These are phyloP conservation scores for Drechslerella coelobrocha DNA, from an alignment of 2,329 filamentous ascomycete genomes.

Conservation along the genomic window DNA sequence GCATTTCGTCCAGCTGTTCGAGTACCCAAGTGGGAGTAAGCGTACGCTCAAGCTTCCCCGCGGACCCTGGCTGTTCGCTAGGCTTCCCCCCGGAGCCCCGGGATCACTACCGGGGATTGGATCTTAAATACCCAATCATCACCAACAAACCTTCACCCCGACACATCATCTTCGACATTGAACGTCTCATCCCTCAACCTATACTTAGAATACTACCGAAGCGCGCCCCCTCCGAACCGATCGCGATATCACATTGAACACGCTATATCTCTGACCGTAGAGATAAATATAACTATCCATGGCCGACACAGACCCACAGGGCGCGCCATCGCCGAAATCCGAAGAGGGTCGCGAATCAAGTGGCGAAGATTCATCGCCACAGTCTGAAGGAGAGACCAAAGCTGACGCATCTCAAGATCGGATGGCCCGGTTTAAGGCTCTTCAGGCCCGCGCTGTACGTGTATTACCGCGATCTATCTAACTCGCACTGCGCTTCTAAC, in stretches of 20 bases:
- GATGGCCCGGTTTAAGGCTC: constrained; percentile 81
- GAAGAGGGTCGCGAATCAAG: constrained; percentile 42
- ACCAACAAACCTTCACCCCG: not conserved
- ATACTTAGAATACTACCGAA: constrained; percentile 3
- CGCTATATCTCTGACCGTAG: not conserved
- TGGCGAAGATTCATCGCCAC: constrained; percentile 41
- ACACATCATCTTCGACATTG: constrained; percentile 12
- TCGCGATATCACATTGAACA: not conserved
- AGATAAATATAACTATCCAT: constrained; percentile 25
- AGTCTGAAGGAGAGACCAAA: constrained; percentile 27
- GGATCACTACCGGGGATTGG: not conserved
- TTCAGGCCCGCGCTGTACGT: constrained; percentile 75
- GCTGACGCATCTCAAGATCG: constrained; percentile 66
- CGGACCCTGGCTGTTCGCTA: constrained; percentile 2
- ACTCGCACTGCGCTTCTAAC: constrained; percentile 40
- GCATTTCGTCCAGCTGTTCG: constrained; percentile 14
- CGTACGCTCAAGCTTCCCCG: constrained; percentile 14
- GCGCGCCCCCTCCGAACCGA: not conserved
- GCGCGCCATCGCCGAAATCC: constrained; percentile 47
- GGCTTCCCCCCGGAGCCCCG: constrained; percentile 12
- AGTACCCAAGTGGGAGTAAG: constrained; percentile 17
- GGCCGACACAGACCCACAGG: constrained; percentile 28
- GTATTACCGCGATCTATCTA: constrained; percentile 5
- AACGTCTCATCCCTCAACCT: constrained; percentile 13
- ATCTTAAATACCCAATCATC: not conserved